A percentile compares a stretch with the other conserved stretches of the same genome.
phyloP scores from a whole-genome alignment of 768 basidiomycete genomes.

The Guyanaporus albipodus region DNA sequence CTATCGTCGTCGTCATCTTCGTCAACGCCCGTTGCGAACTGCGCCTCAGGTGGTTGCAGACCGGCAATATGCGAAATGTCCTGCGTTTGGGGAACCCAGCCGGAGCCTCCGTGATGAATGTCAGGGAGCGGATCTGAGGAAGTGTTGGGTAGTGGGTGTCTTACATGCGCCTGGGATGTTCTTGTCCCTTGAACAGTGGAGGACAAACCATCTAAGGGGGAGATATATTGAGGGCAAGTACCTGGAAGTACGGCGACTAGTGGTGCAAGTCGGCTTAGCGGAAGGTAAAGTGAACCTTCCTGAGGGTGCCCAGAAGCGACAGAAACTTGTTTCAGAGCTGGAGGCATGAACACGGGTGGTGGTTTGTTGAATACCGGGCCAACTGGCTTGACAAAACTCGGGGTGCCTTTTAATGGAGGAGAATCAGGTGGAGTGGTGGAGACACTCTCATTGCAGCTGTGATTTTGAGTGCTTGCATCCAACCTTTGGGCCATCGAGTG shows the following conservation, averaged over 20 bases:
- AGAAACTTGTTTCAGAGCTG: conserved; percentile 15
- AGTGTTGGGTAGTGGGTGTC: conserved; percentile 53
- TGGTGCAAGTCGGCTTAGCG: conserved; percentile 38
- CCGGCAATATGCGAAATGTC: conserved; percentile 49
- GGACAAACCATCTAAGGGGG: conserved; percentile 18
- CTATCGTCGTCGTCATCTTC: conserved; percentile 62
- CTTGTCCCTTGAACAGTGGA: conserved; percentile 24
- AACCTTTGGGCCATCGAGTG: conserved; percentile 14
- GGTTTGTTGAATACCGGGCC: conserved; percentile 59
- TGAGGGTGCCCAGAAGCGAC: conserved; percentile 13
- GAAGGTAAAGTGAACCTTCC: conserved; percentile 34
- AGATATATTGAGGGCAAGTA: conserved; percentile 34
- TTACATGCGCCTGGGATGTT: conserved; percentile 39
- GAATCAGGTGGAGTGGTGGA: conserved; percentile 60
- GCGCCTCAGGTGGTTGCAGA: conserved; percentile 31
- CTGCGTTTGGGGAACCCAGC: conserved; percentile 60
- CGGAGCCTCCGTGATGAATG: conserved; percentile 38
- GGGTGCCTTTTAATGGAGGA: conserved; percentile 35
- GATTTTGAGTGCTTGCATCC: conserved; percentile 2
- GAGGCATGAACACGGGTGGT: conserved; percentile 25
- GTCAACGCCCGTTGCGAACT: conserved; percentile 26
- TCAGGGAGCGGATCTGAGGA: conserved; percentile 52
- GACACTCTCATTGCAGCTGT: conserved; percentile 33
- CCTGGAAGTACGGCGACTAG: conserved; percentile 46
- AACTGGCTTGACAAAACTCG: conserved; percentile 32